Evolutionary conservation across 2,329 filamentous ascomycete species (phyloP), one percentile per base, ranked within the genome.

Genomic region (Colletotrichum orbiculare): DNA sequence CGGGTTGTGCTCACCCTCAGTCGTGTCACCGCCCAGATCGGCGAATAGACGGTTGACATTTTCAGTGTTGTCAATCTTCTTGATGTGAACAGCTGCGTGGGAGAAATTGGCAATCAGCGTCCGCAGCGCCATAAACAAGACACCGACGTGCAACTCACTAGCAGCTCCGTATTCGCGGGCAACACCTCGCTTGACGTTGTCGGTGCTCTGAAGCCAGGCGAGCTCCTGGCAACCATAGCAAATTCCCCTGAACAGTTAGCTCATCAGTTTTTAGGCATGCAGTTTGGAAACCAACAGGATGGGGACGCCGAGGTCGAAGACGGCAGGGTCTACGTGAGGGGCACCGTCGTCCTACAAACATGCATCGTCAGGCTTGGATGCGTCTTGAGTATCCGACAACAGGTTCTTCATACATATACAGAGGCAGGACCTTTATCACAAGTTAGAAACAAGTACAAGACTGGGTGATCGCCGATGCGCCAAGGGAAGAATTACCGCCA

Each of bases 321-420:
- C 84, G 34, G 90, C 90, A 41, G 92, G 91, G 75, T 97, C 93
- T 65, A 92, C 91, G 73, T 95, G 74, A 25, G 25, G 25, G 25
- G 25, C 25, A 5, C 25, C 25, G 4, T 25, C 25, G 25, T 79
- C 67, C 17, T 65, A 9, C 48, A 12, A 50, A 61, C 69, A 37
- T 69, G 61, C 35, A 66, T 46, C 39, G 45, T 17, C 13, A 63
- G 17, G 41, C 17, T 2, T 17, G 35, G 39, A 8, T 25, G 25
- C 25, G 4, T 10, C n/a, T 12, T n/a, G 25, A 12, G 35, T 39
- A 59, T 50, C 74, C 75, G 74, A 81, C 78, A 80, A 25, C 82
- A 94, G 4, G 92, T 86, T 68, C 84, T 91, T 38, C 89, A 80
- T 60, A 94, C 92, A 74, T 97, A 97, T 57, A 97, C 94, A 3